Base-by-base conservation (phyloP, 257 asterid species). In the Mentha longifolia region DNA sequence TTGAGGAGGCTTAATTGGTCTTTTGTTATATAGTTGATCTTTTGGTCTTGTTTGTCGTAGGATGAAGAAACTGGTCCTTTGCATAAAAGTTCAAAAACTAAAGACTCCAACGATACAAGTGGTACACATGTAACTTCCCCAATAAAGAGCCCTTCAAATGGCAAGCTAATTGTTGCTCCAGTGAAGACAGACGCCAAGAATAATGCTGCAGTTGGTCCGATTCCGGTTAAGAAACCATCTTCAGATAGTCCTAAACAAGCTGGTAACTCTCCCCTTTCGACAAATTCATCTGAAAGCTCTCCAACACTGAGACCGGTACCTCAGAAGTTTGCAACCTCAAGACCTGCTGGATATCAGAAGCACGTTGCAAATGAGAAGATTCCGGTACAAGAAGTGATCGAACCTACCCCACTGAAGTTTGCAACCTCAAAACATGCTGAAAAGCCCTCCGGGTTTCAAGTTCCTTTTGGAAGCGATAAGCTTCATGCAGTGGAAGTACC, bases 101-200 rank as follows among this genome's bases (percentile, higher is more conserved):
- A 81, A 78, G 78, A 46, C 13, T 83, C 76, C 49, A 62, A 55
- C 10, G 83, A 65, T 16, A 74, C 47, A n/a, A 69, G 59, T 47
- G 56, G 79, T 25, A 59, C 76, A 5, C 61, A 65, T 57, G 74
- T 61, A 43, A 65, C 65, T 12, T 84, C 88, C 61, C 79, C 86
- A 3, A 85, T 90, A 35, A 73, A 79, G 77, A 86, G 86, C 82
- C 90, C 85, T 61, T 70, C 86, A 60, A 83, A 83, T 75, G 76
- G 61, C 69, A 67, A 37, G 46, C 70, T 78, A 31, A 70, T 69
- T 35, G 55, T 57, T 22, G 46, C 69, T 67, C 78, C 72, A 41
- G 33, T 31, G 56, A 85, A 72, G 66, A 35, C 82, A 68, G 93
- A 83, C 25, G 10, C 76, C 15, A 86, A 77, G 81, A 71, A 25